Evolutionary conservation across 2,329 filamentous ascomycete species (phyloP), one percentile per base, ranked within the genome.

Genomic region (Canariomyces notabilis): DNA sequence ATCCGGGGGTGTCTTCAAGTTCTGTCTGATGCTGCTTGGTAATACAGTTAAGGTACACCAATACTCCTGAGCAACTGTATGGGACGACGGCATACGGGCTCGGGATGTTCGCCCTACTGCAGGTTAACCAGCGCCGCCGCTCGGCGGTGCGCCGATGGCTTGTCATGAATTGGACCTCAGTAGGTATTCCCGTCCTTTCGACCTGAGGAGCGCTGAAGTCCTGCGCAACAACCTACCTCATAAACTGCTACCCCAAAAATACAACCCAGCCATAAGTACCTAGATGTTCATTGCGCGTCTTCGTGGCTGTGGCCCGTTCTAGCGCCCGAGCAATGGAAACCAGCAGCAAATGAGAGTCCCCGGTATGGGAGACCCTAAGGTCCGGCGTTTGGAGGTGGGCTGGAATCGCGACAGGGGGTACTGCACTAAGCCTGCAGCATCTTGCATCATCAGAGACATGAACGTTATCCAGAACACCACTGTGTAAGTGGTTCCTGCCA

Each of bases 311-410:
- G n/a, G n/a, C n/a, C n/a, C n/a, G n/a, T n/a, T n/a, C n/a, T n/a
- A n/a, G n/a, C n/a, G n/a, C n/a, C n/a, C n/a, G n/a, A n/a, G n/a
- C n/a, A n/a, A n/a, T n/a, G n/a, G n/a, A n/a, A n/a, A n/a, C n/a
- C n/a, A 19, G 34, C 44, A 41, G 42, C 50, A 40, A 51, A 49
- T 49, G 41, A 37, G 41, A 26, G 37, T 12, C 1, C 18, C 38
- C 40, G 23, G 19, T 29, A 29, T 22, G 21, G 20, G 29, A 41
- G 46, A 37, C 43, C 50, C 33, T 31, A 29, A 37, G 21, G 35
- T 41, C 41, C 44, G 47, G 41, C 19, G 47, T 50, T 50, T 45
- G 41, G 40, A 35, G 42, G 20, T 39, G 37, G 23, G 37, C 46
- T 37, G 46, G 33, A 32, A 26, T 12, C 37, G 23, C 33, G 42